Evolutionary conservation across 106 monocot genomes (phyloP).

Genomic region (Dioscorea dumetorum): DNA sequence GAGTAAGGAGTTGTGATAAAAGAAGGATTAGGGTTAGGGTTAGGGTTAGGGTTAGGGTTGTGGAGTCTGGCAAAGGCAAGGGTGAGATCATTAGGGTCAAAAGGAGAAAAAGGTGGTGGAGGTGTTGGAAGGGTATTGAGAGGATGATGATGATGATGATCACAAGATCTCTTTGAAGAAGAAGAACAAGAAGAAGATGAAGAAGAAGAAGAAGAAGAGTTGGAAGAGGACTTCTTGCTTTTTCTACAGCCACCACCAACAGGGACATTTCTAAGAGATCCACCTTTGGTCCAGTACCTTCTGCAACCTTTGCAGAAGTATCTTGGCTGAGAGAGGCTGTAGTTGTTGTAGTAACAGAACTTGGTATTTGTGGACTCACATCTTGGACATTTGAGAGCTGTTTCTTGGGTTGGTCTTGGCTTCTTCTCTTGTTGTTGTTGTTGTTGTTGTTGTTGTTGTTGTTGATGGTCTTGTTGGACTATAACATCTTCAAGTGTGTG

Average conservation of each 20-base stretch:
- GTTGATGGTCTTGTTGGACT: no score
- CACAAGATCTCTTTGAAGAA: slow-evolving; percentile 14
- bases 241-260: slow-evolving; percentile 57
- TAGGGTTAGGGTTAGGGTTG: slow-evolving; percentile 8
- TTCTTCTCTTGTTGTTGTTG: slow-evolving; percentile 30
- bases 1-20: background rate
- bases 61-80: slow-evolving; percentile 43
- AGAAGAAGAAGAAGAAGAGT: slow-evolving; percentile 18
- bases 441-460: background rate
- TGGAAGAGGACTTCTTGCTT: slow-evolving; percentile 36
- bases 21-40: slow-evolving; percentile 9
- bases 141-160: slow-evolving; percentile 25
- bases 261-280: slow-evolving; percentile 59
- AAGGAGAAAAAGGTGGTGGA: slow-evolving; percentile 22
- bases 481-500: slow-evolving; percentile 33
- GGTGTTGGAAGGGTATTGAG: slow-evolving; percentile 1
- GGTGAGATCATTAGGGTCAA: slow-evolving; percentile 37
- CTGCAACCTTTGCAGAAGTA: slow-evolving; percentile 66
- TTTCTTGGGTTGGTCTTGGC: slow-evolving; percentile 33
- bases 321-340: slow-evolving; percentile 55
- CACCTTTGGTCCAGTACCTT: slow-evolving; percentile 58
- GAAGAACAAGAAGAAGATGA: slow-evolving; percentile 3
- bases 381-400: slow-evolving; percentile 45
- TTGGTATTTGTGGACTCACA: slow-evolving; percentile 64
- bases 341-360: slow-evolving; percentile 79